Conservation (phyloP, 257 asterid species). For the Thymus mandschuricus region DNA sequence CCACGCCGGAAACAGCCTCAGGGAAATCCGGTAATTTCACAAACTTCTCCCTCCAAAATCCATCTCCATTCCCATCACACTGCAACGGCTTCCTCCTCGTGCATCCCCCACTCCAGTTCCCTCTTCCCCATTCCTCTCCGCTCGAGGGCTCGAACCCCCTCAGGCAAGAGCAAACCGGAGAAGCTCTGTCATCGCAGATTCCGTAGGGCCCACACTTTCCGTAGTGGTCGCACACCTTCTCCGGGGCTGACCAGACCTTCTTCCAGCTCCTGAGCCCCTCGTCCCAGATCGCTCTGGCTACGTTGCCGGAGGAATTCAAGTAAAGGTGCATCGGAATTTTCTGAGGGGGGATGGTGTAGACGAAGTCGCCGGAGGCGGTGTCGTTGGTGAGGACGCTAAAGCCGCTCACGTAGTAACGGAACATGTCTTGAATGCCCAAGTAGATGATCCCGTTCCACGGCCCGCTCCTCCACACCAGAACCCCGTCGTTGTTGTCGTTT, state of each 20-base stretch:
- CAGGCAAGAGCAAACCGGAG: conserved; percentile 44
- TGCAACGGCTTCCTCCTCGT: conserved; percentile 27
- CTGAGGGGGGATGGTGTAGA: conserved; percentile 3
- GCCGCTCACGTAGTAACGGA: conserved; percentile 33
- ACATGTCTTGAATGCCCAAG: conserved; percentile 47
- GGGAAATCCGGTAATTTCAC: conserved; percentile 25
- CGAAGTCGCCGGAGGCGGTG: background rate
- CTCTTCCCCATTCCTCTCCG: conserved; percentile 35
- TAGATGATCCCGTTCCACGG: conserved; percentile 63
- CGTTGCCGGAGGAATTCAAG: conserved; percentile 19
- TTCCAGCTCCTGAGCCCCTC: conserved; percentile 18
- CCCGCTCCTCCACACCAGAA: conserved; percentile 50
- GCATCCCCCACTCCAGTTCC: conserved; percentile 47
- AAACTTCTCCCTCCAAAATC: conserved; percentile 30
- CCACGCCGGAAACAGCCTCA: too few relatives aligned
- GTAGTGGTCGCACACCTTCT: conserved; percentile 39
- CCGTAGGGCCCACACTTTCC: conserved; percentile 45
- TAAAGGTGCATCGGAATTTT: background rate
- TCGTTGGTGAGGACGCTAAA: conserved; percentile 27
- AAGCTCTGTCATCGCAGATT: conserved; percentile 29
- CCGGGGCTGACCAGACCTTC: conserved; percentile 3
- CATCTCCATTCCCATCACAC: conserved; percentile 32
- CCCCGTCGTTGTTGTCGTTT: conserved; percentile 24
- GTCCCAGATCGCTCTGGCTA: conserved; percentile 3
- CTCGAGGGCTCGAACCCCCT: conserved; percentile 42